Conservation (phyloP, 2,329 filamentous ascomycete genomes). For the Mollisia scopiformis region DNA sequence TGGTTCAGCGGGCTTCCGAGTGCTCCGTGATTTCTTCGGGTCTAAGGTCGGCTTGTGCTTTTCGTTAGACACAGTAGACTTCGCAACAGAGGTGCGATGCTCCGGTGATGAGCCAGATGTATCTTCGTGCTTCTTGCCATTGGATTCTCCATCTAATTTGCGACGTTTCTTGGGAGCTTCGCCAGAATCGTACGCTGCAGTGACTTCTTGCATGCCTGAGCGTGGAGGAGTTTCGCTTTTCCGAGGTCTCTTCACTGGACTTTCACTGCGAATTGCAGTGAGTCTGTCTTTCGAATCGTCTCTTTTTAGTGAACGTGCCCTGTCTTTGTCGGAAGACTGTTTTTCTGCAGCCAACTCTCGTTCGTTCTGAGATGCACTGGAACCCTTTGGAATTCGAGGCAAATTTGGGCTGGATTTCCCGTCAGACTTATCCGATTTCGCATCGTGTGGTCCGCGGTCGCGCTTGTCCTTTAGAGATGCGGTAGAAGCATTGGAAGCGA, state of each 20-base stretch:
- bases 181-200: slow-evolving; percentile 52
- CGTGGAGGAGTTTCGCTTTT: slow-evolving; percentile 61
- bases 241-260: slow-evolving; percentile 59
- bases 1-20: slow-evolving; percentile 14
- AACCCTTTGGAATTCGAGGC: slow-evolving; percentile 22
- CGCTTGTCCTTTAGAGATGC: slow-evolving; percentile 52
- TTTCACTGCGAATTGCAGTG: slow-evolving; percentile 51
- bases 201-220: slow-evolving; percentile 43
- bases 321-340: slow-evolving; percentile 41
- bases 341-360: slow-evolving; percentile 28
- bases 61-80: slow-evolving; percentile 25
- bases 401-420: slow-evolving; percentile 28
- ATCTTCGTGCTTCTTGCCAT: slow-evolving; percentile 25
- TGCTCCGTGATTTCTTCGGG: slow-evolving; percentile 17
- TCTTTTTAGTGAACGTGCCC: slow-evolving; percentile 62
- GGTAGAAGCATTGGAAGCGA: slow-evolving; percentile 58
- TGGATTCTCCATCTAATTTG: slow-evolving; percentile 55
- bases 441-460: slow-evolving; percentile 33
- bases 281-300: slow-evolving; percentile 62
- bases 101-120: slow-evolving; percentile 33
- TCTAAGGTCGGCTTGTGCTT: slow-evolving; percentile 21
- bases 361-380: slow-evolving; percentile 18
- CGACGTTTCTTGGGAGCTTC: slow-evolving; percentile 59
- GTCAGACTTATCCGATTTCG: slow-evolving; percentile 56
- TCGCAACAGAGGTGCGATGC: slow-evolving; percentile 22